Percentiles rank a stretch among this genome's conserved stretches.
These are phyloP conservation scores for Ascobolus immersus DNA, from an alignment of 495 filamentous ascomycete species.

Conservation along the genomic window DNA sequence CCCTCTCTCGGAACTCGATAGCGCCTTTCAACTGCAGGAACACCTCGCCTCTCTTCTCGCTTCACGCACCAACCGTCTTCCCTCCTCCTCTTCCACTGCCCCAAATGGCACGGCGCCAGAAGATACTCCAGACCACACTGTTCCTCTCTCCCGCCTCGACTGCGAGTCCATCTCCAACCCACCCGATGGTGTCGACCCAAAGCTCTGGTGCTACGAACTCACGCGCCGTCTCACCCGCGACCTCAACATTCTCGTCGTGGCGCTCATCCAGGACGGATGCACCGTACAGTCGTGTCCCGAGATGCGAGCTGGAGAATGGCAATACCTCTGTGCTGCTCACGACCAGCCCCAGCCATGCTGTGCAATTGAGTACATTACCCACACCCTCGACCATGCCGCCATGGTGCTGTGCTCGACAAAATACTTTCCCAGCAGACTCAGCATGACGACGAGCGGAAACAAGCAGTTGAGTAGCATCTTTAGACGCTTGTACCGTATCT, in stretches of 20 bases:
- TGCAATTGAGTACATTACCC: slow-evolving; percentile 95
- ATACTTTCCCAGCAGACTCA: slow-evolving; percentile 72
- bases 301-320: slow-evolving; percentile 97
- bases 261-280: slow-evolving; percentile 75
- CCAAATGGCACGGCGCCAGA: too few species aligned
- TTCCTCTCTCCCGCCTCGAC: slow-evolving; percentile 46
- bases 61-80: slow-evolving; percentile 34
- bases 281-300: slow-evolving; percentile 71
- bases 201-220: slow-evolving; percentile 90
- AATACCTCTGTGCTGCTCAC: slow-evolving; percentile 94
- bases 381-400: slow-evolving; percentile 89
- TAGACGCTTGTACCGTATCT: slow-evolving; percentile 78
- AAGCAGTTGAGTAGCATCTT: slow-evolving; percentile 86
- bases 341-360: slow-evolving; percentile 85
- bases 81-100: slow-evolving; percentile 23
- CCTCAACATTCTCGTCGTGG: slow-evolving; percentile 71
- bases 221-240: slow-evolving; percentile 84
- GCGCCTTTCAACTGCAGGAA: slow-evolving; percentile 93
- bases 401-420: slow-evolving; percentile 74
- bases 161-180: slow-evolving; percentile 49
- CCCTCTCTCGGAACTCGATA: slow-evolving; percentile 71
- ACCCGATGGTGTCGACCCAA: slow-evolving; percentile 53
- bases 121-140: slow-evolving; percentile 19
- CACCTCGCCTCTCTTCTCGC: slow-evolving; percentile 81
- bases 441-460: slow-evolving; percentile 35